phyloP scores from a whole-genome alignment of 2,329 filamentous ascomycete genomes.

The Hysterium pulicare region DNA sequence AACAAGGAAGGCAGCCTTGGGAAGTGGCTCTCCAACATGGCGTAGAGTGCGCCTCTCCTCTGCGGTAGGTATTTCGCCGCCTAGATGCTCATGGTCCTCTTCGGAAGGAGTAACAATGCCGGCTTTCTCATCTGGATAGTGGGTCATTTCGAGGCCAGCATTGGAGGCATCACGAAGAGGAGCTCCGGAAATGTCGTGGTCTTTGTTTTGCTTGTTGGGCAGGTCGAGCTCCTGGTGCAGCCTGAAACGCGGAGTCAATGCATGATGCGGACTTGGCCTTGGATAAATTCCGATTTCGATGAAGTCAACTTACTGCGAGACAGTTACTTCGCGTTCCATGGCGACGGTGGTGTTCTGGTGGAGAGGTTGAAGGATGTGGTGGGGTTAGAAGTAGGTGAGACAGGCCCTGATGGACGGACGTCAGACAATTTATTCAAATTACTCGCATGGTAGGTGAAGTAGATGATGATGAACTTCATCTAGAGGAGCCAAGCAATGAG shows the following conservation, averaged over 20 bases:
- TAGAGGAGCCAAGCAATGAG: no score
- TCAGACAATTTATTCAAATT: no score
- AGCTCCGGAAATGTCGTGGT: conserved; percentile 26
- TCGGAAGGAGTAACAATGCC: conserved; percentile 3
- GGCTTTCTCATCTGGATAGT: conserved; percentile 20
- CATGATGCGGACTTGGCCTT: background rate
- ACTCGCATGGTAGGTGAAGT: no score
- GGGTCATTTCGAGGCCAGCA: conserved; percentile 13
- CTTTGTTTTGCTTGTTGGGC: conserved; percentile 25
- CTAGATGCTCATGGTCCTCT: conserved; percentile 23
- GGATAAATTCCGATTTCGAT: background rate
- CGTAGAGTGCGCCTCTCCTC: conserved; percentile 43
- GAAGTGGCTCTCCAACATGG: conserved; percentile 46
- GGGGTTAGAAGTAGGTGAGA: background rate
- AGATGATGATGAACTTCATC: no score
- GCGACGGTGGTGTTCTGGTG: background rate
- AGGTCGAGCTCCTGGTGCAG: conserved; percentile 28
- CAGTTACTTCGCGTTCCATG: conserved; percentile 1
- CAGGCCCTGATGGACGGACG: background rate
- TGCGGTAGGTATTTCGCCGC: conserved; percentile 39
- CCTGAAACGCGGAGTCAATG: conserved; percentile 10
- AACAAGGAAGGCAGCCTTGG: conserved; percentile 46
- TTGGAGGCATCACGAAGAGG: conserved; percentile 9
- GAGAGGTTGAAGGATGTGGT: background rate
- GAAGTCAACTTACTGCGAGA: background rate